Base-by-base conservation (phyloP, 2,329 filamentous ascomycete genomes). In the Epichloe sp. region DNA sequence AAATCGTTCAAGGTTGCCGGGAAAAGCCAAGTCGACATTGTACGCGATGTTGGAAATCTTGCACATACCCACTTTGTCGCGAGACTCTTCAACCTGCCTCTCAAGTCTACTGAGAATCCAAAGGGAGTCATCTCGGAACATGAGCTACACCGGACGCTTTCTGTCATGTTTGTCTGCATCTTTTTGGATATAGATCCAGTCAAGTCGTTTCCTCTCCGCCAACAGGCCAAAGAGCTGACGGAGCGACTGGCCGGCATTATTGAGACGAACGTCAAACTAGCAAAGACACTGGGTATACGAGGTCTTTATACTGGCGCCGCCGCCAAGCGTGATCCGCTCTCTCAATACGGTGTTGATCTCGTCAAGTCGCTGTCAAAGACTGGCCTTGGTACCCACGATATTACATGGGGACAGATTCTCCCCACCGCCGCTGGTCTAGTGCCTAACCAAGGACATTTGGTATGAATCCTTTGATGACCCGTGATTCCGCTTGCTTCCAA, bases 321-420 rank as follows among this genome's bases (percentile, higher is more conserved):
- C 7, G 63, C 65, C 37, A 78, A 78, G 59, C 68, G 74, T 23
- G 78, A 78, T 37, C 69, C 71, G 0, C 66, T 91, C 45, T 73
- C 75, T 1, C 71, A 77, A 3, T 86, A 85, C 53, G 86, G 86
- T 2, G 72, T 74, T 17, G 74, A 80, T 43, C 72, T 87, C 63
- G 74, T 87, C 57, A 80, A 83, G 60, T 75, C 75, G 0, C 67
- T 90, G 42, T 67, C 82, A 23, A 83, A 85, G 58, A 71, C 71
- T 11, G 84, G 85, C 0, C 63, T 86, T 52, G 78, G 71, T 49
- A 69, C 74, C 3, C 73, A 80, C 23, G 82, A 89, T 48, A 80
- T 89, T 54, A 80, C 84, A 0, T 87, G 81, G 78, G 76, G 76
- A 23, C 82, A 87, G 61, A 75, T 89, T 40, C 60, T 89, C 47